Percentiles rank a stretch among this genome's conserved stretches.
These are phyloP conservation scores for Xylariomycetidae sp. DNA, from an alignment of 2,329 filamentous ascomycete species.

Conservation along the genomic window DNA sequence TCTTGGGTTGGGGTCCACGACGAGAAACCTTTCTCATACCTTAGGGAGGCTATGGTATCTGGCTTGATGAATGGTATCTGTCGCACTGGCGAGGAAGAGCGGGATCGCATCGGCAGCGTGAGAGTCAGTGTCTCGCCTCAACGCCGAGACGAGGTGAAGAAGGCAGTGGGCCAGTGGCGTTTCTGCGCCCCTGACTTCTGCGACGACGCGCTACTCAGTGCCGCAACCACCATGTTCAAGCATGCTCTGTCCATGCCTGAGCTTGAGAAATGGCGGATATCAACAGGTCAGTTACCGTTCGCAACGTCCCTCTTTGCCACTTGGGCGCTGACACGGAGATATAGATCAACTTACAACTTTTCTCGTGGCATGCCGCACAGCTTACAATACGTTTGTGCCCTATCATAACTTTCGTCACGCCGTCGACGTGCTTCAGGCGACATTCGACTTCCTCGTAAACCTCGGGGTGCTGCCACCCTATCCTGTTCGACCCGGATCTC, in stretches of 20 bases:
- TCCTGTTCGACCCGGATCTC: slow-evolving; percentile 32
- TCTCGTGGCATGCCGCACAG: slow-evolving; percentile 77
- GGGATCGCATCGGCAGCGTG: slow-evolving; percentile 53
- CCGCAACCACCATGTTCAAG: slow-evolving; percentile 80
- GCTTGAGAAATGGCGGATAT: slow-evolving; percentile 72
- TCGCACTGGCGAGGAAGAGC: slow-evolving; percentile 57
- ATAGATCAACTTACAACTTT: slow-evolving; percentile 78
- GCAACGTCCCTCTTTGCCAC: slow-evolving; percentile 14
- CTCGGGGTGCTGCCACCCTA: slow-evolving; percentile 72
- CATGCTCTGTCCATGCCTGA: slow-evolving; percentile 80
- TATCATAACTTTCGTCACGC: slow-evolving; percentile 99
- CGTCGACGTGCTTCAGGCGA: slow-evolving; percentile 88
- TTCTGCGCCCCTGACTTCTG: slow-evolving; percentile 87
- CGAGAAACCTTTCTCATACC: slow-evolving; percentile 79
- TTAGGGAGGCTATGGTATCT: slow-evolving; percentile 90
- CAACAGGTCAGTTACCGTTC: slow-evolving; percentile 54
- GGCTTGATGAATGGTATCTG: slow-evolving; percentile 86
- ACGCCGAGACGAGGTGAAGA: slow-evolving; percentile 59
- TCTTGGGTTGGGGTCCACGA: slow-evolving; percentile 89
- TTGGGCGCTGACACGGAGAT: slow-evolving; percentile 33
- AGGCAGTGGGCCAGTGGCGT: slow-evolving; percentile 70
- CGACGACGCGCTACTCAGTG: slow-evolving; percentile 85
- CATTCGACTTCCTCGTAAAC: slow-evolving; percentile 81
- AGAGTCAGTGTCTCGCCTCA: slow-evolving; percentile 63
- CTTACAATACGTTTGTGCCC: slow-evolving; percentile 94